phyloP scores from a whole-genome alignment of 352 stramenopile species.

The Pythium biforme region DNA sequence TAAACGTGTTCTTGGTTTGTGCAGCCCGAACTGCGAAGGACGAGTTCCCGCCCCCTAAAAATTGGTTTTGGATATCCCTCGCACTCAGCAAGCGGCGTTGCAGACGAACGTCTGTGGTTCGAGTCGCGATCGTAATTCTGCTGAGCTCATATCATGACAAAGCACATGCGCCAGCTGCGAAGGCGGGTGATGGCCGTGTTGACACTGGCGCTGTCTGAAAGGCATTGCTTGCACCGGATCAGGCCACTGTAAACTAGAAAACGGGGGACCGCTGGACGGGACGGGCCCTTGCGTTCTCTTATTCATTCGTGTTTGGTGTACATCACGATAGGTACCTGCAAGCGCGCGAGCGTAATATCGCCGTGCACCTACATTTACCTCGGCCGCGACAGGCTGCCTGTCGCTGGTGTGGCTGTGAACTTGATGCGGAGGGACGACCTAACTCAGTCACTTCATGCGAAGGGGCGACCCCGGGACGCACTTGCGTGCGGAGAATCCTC shows the following conservation, averaged over 20 bases:
- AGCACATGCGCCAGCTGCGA: slow-evolving; percentile 1
- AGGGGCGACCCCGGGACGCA: neutral
- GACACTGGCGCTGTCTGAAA: slow-evolving; percentile 7
- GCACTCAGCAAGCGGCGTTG: neutral
- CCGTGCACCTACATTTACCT: neutral
- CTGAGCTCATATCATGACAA: neutral
- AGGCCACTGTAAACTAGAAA: neutral
- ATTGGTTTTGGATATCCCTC: neutral
- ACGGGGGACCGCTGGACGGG: neutral
- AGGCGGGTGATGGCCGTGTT: neutral
- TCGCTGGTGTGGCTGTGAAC: neutral
- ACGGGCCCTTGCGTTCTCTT: neutral
- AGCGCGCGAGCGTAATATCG: neutral
- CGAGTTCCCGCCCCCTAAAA: neutral
- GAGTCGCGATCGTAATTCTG: neutral
- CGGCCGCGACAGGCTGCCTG: neutral
- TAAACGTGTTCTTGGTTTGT: neutral
- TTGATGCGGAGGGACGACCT: neutral
- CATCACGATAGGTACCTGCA: neutral
- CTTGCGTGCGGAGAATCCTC: slow-evolving; percentile 2
- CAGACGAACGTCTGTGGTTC: neutral
- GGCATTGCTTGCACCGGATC: neutral
- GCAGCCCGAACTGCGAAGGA: no score
- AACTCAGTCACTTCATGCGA: slow-evolving; percentile 6
- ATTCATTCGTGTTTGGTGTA: neutral